Percentiles rank a stretch among this genome's conserved stretches.
Conservation (phyloP, 116 monocot species). For the Phalaenopsis hybrid region DNA sequence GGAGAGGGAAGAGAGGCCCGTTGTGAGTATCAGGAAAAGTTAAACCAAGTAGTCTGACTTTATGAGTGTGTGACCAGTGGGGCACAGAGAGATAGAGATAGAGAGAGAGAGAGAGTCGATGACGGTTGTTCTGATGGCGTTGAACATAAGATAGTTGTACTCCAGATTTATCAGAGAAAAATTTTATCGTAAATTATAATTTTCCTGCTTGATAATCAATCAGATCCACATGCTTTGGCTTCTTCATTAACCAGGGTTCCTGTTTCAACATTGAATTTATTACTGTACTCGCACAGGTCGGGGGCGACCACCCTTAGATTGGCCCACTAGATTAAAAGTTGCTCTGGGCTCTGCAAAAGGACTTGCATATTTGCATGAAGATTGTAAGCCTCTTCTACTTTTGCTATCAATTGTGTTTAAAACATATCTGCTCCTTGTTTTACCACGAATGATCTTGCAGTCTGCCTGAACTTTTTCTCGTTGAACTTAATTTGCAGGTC, state of each 20-base stretch:
- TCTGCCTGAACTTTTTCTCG: background rate
- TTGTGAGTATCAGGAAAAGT: no score
- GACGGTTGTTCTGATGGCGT: no score
- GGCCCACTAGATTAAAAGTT: slow-evolving; percentile 13
- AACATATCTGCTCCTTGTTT: background rate
- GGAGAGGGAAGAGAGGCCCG: no score
- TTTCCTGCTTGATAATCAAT: background rate
- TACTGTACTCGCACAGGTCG: background rate
- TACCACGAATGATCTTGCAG: background rate
- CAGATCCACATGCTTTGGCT: background rate
- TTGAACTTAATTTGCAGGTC: slow-evolving; percentile 9
- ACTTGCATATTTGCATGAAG: slow-evolving; percentile 19
- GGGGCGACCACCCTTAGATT: slow-evolving; percentile 9
- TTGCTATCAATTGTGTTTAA: background rate
- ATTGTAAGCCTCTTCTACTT: slow-evolving; percentile 5
- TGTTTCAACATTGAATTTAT: background rate
- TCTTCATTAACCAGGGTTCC: background rate
- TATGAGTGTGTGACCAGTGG: no score
- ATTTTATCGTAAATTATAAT: no score
- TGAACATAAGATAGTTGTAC: no score
- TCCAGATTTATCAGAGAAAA: no score
- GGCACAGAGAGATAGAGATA: no score
- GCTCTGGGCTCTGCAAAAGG: slow-evolving; percentile 20
- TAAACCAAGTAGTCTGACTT: no score
- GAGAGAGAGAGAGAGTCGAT: no score